phyloP scores from a whole-genome alignment of 208 protist genomes.

The Trypanosoma mega region DNA sequence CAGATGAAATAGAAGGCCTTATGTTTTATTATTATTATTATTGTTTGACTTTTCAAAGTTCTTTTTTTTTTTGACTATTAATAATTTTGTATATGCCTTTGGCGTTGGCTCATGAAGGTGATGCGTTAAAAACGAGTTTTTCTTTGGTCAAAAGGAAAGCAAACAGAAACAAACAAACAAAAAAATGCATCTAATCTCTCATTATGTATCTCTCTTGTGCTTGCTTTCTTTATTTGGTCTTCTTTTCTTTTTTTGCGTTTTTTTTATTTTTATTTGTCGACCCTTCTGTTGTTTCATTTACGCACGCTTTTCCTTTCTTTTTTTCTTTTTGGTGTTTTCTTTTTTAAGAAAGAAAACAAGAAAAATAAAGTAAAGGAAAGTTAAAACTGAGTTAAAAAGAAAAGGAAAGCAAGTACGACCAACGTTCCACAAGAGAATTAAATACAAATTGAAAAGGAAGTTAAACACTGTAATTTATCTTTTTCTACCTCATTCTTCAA shows the following conservation, averaged over 20 bases:
- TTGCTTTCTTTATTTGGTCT: constrained; percentile 12
- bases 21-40: background rate
- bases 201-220: no score
- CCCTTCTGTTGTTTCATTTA: background rate
- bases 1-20: background rate
- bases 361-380: background rate
- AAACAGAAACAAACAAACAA: background rate
- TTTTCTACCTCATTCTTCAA: no score
- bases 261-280: constrained; percentile 8
- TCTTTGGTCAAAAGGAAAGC: background rate
- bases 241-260: background rate
- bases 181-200: no score
- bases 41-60: background rate
- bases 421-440: constrained; percentile 4
- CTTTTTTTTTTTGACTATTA: background rate
- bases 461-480: no score
- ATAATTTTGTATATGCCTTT: constrained; percentile 8
- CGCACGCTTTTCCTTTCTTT: constrained; percentile 4
- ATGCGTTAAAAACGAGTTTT: no score
- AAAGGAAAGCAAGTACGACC: background rate
- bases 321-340: constrained; percentile 15
- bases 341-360: constrained; percentile 13
- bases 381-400: background rate
- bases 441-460: no score
- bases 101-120: no score